phyloP scores from a whole-genome alignment of 345 rosid species.

The Brassica rapa region DNA sequence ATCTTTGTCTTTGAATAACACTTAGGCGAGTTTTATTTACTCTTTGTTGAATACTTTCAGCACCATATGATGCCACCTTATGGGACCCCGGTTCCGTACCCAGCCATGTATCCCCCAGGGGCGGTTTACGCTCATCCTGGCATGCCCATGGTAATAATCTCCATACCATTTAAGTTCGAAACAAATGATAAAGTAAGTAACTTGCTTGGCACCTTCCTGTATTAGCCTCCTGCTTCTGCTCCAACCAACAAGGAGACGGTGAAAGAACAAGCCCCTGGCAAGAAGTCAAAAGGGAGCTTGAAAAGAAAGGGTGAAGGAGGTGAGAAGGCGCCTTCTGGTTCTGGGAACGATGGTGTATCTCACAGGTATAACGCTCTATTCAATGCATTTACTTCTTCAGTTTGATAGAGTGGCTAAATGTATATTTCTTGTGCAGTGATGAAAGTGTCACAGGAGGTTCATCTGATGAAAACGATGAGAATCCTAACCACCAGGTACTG shows the following conservation, averaged over 20 bases:
- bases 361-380: slow-evolving; percentile 55
- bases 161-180: background rate
- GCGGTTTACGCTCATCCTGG: slow-evolving; percentile 87
- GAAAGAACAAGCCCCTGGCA: slow-evolving; percentile 63
- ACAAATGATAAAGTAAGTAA: background rate
- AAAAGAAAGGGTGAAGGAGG: slow-evolving; percentile 64
- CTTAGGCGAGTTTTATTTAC: slow-evolving; percentile 3
- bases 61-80: slow-evolving; percentile 88
- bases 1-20: slow-evolving; percentile 3
- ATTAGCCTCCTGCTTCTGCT: slow-evolving; percentile 57
- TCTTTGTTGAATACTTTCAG: slow-evolving; percentile 46
- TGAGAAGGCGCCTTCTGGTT: slow-evolving; percentile 72
- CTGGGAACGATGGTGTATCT: slow-evolving; percentile 84
- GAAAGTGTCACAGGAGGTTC: slow-evolving; percentile 94
- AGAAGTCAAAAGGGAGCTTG: slow-evolving; percentile 62
- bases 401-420: background rate
- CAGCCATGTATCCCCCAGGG: slow-evolving; percentile 87
- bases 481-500: slow-evolving; percentile 65
- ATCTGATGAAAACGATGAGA: slow-evolving; percentile 80
- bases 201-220: background rate
- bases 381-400: background rate
- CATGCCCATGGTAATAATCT: slow-evolving; percentile 64
- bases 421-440: slow-evolving; percentile 42
- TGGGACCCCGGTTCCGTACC: slow-evolving; percentile 93
- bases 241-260: slow-evolving; percentile 51